Percentiles rank a stretch among this genome's conserved stretches.
These are phyloP conservation scores for Aspergillus asperescens DNA, from an alignment of 495 filamentous ascomycete species.

Conservation along the genomic window DNA sequence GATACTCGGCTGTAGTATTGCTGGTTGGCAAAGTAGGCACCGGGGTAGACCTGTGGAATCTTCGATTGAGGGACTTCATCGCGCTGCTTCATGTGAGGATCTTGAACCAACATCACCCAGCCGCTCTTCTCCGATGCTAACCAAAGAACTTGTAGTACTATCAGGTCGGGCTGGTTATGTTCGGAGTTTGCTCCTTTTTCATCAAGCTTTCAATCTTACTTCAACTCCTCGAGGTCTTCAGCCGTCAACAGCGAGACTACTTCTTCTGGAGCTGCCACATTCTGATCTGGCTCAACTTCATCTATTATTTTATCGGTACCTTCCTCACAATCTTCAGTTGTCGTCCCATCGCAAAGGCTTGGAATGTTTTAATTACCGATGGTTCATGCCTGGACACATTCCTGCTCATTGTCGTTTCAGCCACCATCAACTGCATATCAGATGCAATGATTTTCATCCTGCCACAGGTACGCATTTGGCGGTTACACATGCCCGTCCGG, in stretches of 20 bases:
- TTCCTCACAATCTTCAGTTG: background rate
- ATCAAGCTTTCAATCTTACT: background rate
- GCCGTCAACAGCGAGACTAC: background rate
- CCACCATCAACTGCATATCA: background rate
- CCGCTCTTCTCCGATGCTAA: background rate
- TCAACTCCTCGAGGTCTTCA: background rate
- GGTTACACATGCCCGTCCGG: background rate
- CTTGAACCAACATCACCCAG: too few relatives aligned
- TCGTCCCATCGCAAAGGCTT: background rate
- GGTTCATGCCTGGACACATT: background rate
- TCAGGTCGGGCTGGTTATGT: background rate
- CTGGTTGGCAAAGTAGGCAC: background rate
- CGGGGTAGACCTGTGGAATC: conserved; percentile 1
- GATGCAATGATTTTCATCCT: background rate
- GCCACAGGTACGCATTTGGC: conserved; percentile 2
- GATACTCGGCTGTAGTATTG: background rate
- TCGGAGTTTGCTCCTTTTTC: background rate
- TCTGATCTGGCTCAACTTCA: background rate
- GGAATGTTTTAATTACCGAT: background rate
- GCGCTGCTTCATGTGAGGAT: background rate
- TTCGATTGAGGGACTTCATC: background rate
- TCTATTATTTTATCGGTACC: background rate
- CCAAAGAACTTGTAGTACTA: background rate
- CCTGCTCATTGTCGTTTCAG: background rate
- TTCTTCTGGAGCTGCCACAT: background rate